Percentiles rank a stretch among this genome's conserved stretches.
Conservation (phyloP, 106 monocot species). For the Allium cepa region DNA sequence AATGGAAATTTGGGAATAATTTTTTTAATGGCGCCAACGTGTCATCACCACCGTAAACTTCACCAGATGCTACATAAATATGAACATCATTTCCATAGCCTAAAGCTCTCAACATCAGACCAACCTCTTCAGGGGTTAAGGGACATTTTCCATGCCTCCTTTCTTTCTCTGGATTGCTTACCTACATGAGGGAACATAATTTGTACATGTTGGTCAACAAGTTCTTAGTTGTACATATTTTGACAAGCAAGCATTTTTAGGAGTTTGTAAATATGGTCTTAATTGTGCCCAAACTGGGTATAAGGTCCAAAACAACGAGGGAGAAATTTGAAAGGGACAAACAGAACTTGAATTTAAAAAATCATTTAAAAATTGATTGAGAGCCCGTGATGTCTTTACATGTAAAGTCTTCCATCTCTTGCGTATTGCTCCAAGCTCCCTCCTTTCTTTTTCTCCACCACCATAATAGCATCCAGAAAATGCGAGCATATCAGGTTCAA, state of each 20-base stretch:
- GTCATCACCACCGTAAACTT: constrained; percentile 77
- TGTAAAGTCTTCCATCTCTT: constrained; percentile 95
- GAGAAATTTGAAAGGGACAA: no score
- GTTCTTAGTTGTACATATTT: no score
- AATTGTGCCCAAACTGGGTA: no score
- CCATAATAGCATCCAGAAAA: constrained; percentile 99
- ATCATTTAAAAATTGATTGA: background rate
- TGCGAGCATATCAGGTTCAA: constrained; percentile 99
- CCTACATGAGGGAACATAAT: constrained; percentile 19
- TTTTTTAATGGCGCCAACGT: constrained; percentile 70
- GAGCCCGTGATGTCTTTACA: constrained; percentile 29
- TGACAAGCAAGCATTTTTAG: no score
- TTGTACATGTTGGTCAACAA: background rate
- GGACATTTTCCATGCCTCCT: constrained; percentile 85
- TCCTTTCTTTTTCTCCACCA: constrained; percentile 91
- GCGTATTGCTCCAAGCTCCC: constrained; percentile 66
- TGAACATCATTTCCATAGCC: constrained; percentile 64
- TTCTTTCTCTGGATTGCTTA: constrained; percentile 73
- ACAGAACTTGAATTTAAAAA: no score
- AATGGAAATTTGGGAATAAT: constrained; percentile 77
- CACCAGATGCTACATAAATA: constrained; percentile 91
- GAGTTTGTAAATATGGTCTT: no score
- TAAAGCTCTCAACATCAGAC: constrained; percentile 74
- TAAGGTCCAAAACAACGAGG: no score
- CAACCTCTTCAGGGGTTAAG: constrained; percentile 79